phyloP scores from a whole-genome alignment of 2,329 filamentous ascomycete species.

The Sporothrix euskadiensis region DNA sequence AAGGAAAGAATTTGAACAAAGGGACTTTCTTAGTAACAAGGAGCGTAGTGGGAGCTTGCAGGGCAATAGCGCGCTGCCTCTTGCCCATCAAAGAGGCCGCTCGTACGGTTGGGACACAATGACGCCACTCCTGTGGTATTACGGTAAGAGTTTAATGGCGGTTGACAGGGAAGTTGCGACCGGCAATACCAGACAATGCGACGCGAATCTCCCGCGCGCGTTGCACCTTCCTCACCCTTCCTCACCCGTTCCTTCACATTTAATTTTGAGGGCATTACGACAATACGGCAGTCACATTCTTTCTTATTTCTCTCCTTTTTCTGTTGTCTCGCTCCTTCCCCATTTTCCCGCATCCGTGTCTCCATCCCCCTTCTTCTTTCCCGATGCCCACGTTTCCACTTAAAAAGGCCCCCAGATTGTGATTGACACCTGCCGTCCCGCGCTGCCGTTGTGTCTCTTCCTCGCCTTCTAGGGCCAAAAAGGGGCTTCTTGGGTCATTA shows the following conservation, averaged over 20 bases:
- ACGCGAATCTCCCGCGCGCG: background rate
- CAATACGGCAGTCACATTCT: background rate
- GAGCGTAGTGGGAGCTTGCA: background rate
- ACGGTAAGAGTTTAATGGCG: background rate
- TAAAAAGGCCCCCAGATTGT: background rate
- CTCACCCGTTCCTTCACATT: background rate
- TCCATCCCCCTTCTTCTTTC: background rate
- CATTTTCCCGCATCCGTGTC: background rate
- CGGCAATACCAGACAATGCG: background rate
- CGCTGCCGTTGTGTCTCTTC: background rate
- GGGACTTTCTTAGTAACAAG: background rate
- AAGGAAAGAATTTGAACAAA: background rate
- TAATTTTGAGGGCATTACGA: slow-evolving; percentile 5
- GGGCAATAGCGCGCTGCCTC: background rate
- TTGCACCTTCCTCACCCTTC: background rate
- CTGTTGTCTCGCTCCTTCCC: background rate
- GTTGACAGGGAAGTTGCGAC: slow-evolving; percentile 5
- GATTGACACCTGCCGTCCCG: slow-evolving; percentile 1
- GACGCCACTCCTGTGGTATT: slow-evolving; percentile 10
- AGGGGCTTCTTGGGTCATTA: slow-evolving; percentile 7
- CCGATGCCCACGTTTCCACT: background rate
- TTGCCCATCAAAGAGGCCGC: background rate
- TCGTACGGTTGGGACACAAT: background rate
- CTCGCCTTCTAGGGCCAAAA: background rate
- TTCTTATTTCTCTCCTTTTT: background rate